Evolutionary conservation across 1,284 basidiomycete species (phyloP).

Genomic region (Tylopilus sp.): DNA sequence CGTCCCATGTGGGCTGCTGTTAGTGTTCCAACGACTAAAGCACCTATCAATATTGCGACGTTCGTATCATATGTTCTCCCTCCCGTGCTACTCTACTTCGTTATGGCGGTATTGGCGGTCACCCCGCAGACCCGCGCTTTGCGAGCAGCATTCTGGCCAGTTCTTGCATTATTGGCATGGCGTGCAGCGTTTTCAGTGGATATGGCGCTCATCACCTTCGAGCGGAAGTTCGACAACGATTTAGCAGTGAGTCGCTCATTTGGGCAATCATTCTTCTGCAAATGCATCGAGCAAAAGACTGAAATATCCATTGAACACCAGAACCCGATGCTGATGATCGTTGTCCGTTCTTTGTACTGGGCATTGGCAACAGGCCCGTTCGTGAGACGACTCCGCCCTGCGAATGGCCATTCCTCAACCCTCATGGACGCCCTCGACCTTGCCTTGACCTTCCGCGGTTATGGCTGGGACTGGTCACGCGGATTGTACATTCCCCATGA

Average conservation of each 20-base stretch:
- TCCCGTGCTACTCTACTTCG: slow-evolving; percentile 39
- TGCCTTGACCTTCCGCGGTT: slow-evolving; percentile 46
- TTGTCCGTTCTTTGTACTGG: slow-evolving; percentile 22
- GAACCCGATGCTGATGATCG: slow-evolving; percentile 9
- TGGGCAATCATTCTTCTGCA: slow-evolving; percentile 14
- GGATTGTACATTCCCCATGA: slow-evolving; percentile 42
- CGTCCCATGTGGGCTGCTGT: background rate
- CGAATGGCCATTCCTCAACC: background rate
- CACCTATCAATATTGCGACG: background rate
- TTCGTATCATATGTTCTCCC: slow-evolving; percentile 31
- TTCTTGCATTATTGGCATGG: slow-evolving; percentile 39
- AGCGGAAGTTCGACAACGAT: slow-evolving; percentile 35
- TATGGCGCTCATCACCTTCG: slow-evolving; percentile 32
- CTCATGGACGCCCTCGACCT: slow-evolving; percentile 47
- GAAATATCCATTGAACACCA: background rate
- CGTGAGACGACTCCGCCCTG: slow-evolving; percentile 9
- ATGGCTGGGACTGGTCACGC: slow-evolving; percentile 44
- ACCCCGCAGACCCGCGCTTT: slow-evolving; percentile 39
- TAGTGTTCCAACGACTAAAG: background rate
- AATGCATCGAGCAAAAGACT: background rate
- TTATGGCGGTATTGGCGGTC: slow-evolving; percentile 44
- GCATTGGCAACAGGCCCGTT: slow-evolving; percentile 6
- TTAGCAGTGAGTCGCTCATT: background rate
- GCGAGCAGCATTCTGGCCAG: slow-evolving; percentile 43
- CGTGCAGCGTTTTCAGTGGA: slow-evolving; percentile 41